Base-by-base conservation (phyloP, 371 early-diverging fungal species). In the Syncephalastrum sp. region DNA sequence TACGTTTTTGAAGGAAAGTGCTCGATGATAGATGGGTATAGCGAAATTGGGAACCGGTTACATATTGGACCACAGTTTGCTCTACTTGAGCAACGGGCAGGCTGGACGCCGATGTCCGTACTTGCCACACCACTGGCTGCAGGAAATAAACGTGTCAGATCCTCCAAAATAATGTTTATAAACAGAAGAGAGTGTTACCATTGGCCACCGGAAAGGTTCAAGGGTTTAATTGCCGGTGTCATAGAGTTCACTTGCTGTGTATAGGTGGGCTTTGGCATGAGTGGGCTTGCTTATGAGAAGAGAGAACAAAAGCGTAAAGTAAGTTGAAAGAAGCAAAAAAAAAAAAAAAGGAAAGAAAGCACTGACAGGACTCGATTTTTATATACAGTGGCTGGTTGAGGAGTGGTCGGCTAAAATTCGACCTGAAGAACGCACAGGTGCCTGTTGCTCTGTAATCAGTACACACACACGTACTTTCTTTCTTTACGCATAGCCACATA, bases 171-270 rank as follows among this genome's bases (percentile, higher is more conserved):
- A n/a, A 27, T 24, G 5, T 51, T 4, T 51, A 38, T 23, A 47
- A 38, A 2, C 16, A 38, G 17, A 15, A 12, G 13, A 38, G 17
- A 13, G 15, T 5, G 7, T 45, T 57, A 57, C 57, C 61, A 61
- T 55, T 61, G 61, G 50, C 61, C 61, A 33, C 61, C 61, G n/a
- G 29, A 38, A 1, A 61, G 51, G 29, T 61, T 61, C 56, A 61
- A 50, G 27, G 61, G 61, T 25, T 51, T 51, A 43, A 44, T 54
- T 10, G 38, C 38, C 8, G 38, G 38, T 33, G 38, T 33, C 38
- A 33, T 33, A 33, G 38, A 8, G 38, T 33, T 33, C 38, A 33
- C 38, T 33, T 33, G 38, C 38, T 33, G 38, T 10, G 38, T 12
- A 12, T 33, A 33, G 38, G 38, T 33, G 38, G 7, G 12, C 8